Conservation (phyloP, 257 asterid genomes). For the Osmanthus fragrans region DNA sequence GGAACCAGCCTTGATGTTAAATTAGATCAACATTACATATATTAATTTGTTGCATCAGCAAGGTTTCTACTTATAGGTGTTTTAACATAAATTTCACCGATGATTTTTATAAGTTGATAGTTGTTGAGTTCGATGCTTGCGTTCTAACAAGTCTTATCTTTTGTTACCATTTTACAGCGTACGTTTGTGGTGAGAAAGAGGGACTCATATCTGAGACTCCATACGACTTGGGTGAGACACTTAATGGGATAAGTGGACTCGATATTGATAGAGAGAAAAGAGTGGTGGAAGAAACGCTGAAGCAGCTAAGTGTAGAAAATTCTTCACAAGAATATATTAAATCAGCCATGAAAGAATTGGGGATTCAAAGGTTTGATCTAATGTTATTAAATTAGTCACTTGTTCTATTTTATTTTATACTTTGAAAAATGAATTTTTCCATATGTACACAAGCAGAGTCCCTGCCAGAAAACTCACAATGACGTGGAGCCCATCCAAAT, state of each 20-base stretch:
- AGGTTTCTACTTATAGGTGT: too few relatives aligned
- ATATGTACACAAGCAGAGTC: too few relatives aligned
- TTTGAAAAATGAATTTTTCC: not conserved
- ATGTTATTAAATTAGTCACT: not conserved
- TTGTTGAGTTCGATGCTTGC: not conserved
- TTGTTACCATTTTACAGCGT: constrained; percentile 39
- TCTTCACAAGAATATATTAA: constrained; percentile 41
- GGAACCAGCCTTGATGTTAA: too few relatives aligned
- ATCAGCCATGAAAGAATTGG: constrained; percentile 59
- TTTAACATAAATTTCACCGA: too few relatives aligned
- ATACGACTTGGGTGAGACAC: constrained; percentile 54
- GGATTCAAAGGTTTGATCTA: constrained; percentile 56
- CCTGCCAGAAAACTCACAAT: too few relatives aligned
- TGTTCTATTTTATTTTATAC: not conserved
- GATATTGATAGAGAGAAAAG: constrained; percentile 56
- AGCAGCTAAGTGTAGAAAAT: constrained; percentile 43
- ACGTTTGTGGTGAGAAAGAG: constrained; percentile 60
- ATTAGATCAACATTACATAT: not conserved
- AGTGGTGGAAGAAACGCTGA: constrained; percentile 43
- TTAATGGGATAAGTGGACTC: constrained; percentile 56
- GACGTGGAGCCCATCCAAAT: too few relatives aligned
- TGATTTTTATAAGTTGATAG: not conserved
- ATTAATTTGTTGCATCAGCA: not conserved
- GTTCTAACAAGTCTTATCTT: not conserved
- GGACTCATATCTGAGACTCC: constrained; percentile 61